Evolutionary conservation across 1,139 yeast genomes (phyloP).

Genomic region (Wickerhamiella infanticola): DNA sequence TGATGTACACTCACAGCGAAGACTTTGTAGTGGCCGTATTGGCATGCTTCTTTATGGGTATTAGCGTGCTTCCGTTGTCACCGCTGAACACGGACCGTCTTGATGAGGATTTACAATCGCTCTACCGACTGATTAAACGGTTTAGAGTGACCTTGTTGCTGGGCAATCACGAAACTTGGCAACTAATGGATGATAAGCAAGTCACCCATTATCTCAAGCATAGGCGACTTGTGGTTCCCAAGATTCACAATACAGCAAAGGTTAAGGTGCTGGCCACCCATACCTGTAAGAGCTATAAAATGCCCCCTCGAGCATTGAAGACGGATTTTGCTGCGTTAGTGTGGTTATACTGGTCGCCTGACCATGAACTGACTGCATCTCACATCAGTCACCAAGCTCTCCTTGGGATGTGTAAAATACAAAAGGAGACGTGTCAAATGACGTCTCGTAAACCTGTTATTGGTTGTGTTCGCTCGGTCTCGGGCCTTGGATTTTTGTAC

Average conservation of each 20-base stretch:
- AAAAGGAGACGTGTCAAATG: conserved; percentile 84
- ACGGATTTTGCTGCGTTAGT: conserved; percentile 33
- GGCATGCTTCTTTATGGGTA: conserved; percentile 76
- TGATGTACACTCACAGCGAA: conserved; percentile 79
- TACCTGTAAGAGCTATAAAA: conserved; percentile 27
- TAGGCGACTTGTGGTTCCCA: conserved; percentile 32
- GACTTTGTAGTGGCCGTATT: conserved; percentile 71
- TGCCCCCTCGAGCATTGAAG: conserved; percentile 19
- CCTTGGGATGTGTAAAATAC: conserved; percentile 68
- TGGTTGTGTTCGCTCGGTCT: conserved; percentile 74
- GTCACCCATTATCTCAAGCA: conserved; percentile 50
- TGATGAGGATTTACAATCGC: conserved; percentile 61
- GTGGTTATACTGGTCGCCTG: conserved; percentile 58
- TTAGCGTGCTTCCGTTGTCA: conserved; percentile 64
- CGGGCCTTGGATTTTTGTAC: conserved; percentile 79
- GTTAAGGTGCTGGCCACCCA: conserved; percentile 35
- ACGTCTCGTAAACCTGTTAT: conserved; percentile 56
- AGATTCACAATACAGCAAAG: conserved; percentile 53
- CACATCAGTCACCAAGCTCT: conserved; percentile 48
- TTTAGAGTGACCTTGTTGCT: conserved; percentile 58
- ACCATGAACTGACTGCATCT: conserved; percentile 54
- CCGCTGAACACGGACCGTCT: conserved; percentile 57
- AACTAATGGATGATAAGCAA: conserved; percentile 49
- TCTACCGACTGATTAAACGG: conserved; percentile 50
- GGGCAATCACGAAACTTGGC: conserved; percentile 64